These are phyloP conservation scores for Termitomyces sp. DNA, from an alignment of 768 basidiomycete species.

Conservation along the genomic window DNA sequence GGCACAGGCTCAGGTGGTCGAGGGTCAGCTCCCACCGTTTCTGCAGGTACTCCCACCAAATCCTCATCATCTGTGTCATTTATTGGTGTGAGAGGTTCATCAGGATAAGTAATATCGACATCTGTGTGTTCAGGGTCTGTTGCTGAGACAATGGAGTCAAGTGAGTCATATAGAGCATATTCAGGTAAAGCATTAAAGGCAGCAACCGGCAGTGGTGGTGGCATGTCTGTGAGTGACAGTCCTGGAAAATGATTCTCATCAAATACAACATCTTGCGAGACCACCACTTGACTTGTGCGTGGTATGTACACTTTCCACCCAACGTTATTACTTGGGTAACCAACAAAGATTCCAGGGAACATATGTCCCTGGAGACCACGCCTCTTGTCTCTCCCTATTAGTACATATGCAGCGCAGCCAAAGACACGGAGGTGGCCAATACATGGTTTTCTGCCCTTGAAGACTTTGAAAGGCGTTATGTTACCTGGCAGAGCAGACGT, in stretches of 20 bases:
- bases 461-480: not conserved
- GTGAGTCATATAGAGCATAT: too few species aligned
- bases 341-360: constrained; percentile 23
- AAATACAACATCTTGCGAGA: not conserved
- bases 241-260: not conserved
- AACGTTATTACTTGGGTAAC: constrained; percentile 18
- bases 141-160: not conserved
- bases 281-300: constrained; percentile 6
- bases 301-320: constrained; percentile 24
- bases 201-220: not conserved
- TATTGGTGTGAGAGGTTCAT: not conserved
- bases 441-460: not conserved
- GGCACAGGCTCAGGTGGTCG: not conserved
- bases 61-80: too few species aligned
- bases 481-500: not conserved
- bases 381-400: constrained; percentile 23
- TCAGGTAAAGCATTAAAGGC: not conserved
- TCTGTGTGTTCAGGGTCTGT: too few species aligned
- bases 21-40: not conserved
- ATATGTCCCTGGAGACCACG: constrained; percentile 16
- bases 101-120: too few species aligned
- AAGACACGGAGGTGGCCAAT: constrained; percentile 11
- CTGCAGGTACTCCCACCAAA: not conserved
- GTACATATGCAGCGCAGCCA: constrained; percentile 28
- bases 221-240: not conserved